Evolutionary conservation across 257 asterid genomes (phyloP).

Genomic region (Plantago elongata): DNA sequence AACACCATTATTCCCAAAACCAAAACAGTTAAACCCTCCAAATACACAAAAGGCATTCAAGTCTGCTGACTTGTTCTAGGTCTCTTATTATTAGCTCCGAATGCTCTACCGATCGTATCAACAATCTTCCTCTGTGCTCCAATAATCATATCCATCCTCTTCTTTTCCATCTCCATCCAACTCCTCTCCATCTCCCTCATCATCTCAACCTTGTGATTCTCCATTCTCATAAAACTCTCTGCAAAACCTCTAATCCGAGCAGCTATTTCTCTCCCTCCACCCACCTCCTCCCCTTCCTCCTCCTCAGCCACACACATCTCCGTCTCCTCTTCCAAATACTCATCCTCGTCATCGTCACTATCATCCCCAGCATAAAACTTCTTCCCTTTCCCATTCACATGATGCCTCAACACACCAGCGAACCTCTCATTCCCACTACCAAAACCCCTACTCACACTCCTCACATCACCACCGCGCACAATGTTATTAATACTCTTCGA

Average conservation of each 20-base stretch:
- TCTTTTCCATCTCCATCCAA: slow-evolving; percentile 80
- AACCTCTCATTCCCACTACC: slow-evolving; percentile 23
- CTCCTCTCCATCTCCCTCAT: slow-evolving; percentile 58
- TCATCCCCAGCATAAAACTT: slow-evolving; percentile 28
- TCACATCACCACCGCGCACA: slow-evolving; percentile 30
- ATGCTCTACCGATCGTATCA: slow-evolving; percentile 56
- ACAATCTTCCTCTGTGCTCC: slow-evolving; percentile 69
- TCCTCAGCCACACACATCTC: slow-evolving; percentile 29
- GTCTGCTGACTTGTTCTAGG: slow-evolving; percentile 42
- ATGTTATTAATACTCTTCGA: slow-evolving; percentile 48
- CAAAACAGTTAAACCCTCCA: slow-evolving; percentile 4
- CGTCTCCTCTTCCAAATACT: slow-evolving; percentile 27
- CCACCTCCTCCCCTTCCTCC: slow-evolving; percentile 25
- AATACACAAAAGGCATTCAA: slow-evolving; percentile 23
- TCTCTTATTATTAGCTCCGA: slow-evolving; percentile 47
- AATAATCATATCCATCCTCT: slow-evolving; percentile 78
- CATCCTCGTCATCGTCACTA: slow-evolving; percentile 30
- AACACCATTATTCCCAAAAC: slow-evolving; percentile 8
- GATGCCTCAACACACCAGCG: slow-evolving; percentile 29
- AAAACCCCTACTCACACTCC: slow-evolving; percentile 12
- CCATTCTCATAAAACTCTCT: slow-evolving; percentile 75
- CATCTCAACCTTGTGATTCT: slow-evolving; percentile 77
- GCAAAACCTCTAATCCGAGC: slow-evolving; percentile 69
- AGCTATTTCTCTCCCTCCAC: slow-evolving; percentile 54
- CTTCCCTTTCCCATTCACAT: slow-evolving; percentile 34